phyloP scores from a whole-genome alignment of 495 filamentous ascomycete genomes.

The Xylaria nigripes region DNA sequence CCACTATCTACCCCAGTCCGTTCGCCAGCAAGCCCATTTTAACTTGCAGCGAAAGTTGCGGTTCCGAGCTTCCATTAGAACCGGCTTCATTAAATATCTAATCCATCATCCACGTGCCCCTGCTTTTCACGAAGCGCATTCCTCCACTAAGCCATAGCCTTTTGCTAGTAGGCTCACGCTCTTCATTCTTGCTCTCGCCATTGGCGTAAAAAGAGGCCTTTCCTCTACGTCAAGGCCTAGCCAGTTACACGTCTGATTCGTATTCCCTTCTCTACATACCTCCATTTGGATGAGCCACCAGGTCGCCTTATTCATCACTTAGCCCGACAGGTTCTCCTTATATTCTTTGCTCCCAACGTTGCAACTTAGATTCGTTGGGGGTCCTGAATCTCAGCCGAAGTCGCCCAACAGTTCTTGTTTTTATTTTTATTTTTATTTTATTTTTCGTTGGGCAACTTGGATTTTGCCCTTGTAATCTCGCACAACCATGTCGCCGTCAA shows the following conservation, averaged over 20 bases:
- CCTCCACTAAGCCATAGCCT: background rate
- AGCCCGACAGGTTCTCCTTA: background rate
- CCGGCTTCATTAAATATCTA: background rate
- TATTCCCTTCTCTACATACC: background rate
- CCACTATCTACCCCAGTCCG: background rate
- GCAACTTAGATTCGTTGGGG: background rate
- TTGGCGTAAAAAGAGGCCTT: background rate
- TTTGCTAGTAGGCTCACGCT: background rate
- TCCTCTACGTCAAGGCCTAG: background rate
- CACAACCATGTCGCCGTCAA: constrained; percentile 18
- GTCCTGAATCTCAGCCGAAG: background rate
- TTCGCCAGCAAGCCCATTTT: constrained; percentile 1
- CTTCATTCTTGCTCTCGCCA: background rate
- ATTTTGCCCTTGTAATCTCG: background rate
- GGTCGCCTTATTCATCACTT: background rate
- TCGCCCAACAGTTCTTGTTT: background rate
- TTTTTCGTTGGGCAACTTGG: background rate
- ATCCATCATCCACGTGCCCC: background rate
- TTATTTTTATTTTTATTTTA: background rate
- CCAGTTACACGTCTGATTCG: background rate
- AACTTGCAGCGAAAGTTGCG: background rate
- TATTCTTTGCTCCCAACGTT: background rate
- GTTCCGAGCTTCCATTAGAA: constrained; percentile 3
- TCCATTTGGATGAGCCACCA: background rate
- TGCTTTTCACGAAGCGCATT: background rate